phyloP scores from a whole-genome alignment of 78 protist genomes.

The Salpingoeca rosetta region DNA sequence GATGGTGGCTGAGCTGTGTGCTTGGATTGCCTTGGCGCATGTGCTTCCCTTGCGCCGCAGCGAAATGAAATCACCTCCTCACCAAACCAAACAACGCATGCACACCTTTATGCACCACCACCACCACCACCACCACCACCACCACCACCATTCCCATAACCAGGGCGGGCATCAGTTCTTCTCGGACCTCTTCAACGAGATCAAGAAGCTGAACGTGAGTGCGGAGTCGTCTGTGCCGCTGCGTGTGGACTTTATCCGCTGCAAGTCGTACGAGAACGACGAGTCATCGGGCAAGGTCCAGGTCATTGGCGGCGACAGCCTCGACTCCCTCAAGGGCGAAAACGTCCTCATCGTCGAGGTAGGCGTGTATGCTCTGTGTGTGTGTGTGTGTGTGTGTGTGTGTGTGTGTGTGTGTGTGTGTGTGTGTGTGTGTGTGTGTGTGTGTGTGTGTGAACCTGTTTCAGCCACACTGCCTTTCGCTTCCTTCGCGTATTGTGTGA shows the following conservation, averaged over 20 bases:
- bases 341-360: not conserved
- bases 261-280: slow-evolving; percentile 10
- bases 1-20: too few species aligned
- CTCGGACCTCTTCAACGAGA: slow-evolving; percentile 2
- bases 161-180: slow-evolving; percentile 2
- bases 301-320: not conserved
- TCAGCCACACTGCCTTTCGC: not conserved
- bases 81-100: too few species aligned
- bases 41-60: too few species aligned
- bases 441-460: not conserved
- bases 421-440: not conserved
- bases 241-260: slow-evolving; percentile 8
- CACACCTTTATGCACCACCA: too few species aligned
- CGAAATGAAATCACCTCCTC: too few species aligned
- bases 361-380: too few species aligned
- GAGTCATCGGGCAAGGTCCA: not conserved
- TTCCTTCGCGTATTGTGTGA: not conserved
- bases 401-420: not conserved
- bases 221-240: slow-evolving; percentile 5
- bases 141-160: too few species aligned
- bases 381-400: not conserved
- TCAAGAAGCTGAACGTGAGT: slow-evolving; percentile 1
- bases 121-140: too few species aligned
- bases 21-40: too few species aligned
- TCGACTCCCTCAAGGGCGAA: not conserved